Conservation (phyloP, 78 protist genomes). For the Dictyostelium citrinum region DNA sequence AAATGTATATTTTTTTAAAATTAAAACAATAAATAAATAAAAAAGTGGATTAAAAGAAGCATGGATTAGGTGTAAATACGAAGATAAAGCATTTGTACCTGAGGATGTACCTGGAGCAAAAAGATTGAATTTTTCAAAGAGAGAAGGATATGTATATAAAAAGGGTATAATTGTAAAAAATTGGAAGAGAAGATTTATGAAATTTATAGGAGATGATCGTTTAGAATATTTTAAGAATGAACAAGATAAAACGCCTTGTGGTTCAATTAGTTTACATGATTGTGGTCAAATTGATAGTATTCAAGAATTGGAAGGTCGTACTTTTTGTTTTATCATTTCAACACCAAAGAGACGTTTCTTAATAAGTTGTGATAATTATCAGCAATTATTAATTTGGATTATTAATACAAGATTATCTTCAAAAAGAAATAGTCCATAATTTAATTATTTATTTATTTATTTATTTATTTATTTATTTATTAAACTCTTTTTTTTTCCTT, state of each 20-base stretch:
- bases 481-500: too few relatives aligned
- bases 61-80: conserved; percentile 70
- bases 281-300: conserved; percentile 52
- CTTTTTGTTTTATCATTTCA: conserved; percentile 55
- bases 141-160: conserved; percentile 50
- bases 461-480: too few relatives aligned
- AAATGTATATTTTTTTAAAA: too few relatives aligned
- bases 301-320: conserved; percentile 28
- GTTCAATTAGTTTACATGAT: background rate
- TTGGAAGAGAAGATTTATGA: conserved; percentile 53
- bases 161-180: conserved; percentile 41
- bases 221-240: background rate
- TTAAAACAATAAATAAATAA: too few relatives aligned
- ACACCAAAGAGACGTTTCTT: conserved; percentile 63
- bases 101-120: background rate
- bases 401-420: background rate
- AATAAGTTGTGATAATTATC: conserved; percentile 35
- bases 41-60: conserved; percentile 68
- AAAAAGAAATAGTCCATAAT: background rate
- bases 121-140: conserved; percentile 41
- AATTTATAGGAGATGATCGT: background rate
- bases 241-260: conserved; percentile 5
- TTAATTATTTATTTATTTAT: too few relatives aligned
- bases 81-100: conserved; percentile 57
- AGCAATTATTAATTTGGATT: conserved; percentile 53